Percentiles rank a stretch among this genome's conserved stretches.
Conservation (phyloP, 345 rosid genomes). For the Raphanus raphanistrum region DNA sequence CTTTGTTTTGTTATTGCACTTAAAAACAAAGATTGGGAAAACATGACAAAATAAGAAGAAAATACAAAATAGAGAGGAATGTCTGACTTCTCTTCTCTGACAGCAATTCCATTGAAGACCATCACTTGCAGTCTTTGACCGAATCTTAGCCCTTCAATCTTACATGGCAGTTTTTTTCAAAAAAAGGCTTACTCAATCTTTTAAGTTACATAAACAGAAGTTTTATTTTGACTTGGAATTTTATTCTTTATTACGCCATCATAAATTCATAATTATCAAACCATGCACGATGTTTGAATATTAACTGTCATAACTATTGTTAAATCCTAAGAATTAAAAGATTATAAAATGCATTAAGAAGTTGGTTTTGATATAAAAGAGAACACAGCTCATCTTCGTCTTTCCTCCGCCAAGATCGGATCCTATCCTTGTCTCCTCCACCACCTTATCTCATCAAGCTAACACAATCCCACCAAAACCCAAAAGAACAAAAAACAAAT, state of each 20-base stretch:
- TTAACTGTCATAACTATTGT: neutral
- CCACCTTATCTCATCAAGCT: constrained; percentile 33
- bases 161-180: neutral
- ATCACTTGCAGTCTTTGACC: constrained; percentile 38
- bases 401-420: constrained; percentile 29
- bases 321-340: constrained; percentile 18
- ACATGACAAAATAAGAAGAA: neutral
- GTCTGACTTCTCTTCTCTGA: constrained; percentile 26
- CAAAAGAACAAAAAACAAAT: neutral
- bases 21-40: neutral
- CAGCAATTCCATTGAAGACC: constrained; percentile 14
- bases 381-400: constrained; percentile 32
- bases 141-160: constrained; percentile 22
- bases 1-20: neutral
- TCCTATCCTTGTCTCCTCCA: constrained; percentile 32
- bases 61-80: constrained; percentile 22
- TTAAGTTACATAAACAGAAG: neutral
- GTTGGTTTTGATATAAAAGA: constrained; percentile 9
- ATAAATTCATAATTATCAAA: constrained; percentile 14
- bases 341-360: neutral
- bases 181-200: neutral
- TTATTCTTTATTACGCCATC: neutral
- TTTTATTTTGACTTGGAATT: neutral
- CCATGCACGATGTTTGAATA: constrained; percentile 9
- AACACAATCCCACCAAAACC: constrained; percentile 23